Evolutionary conservation across 805 yeast genomes (phyloP).

Genomic region (Metschnikowia kofuensis): DNA sequence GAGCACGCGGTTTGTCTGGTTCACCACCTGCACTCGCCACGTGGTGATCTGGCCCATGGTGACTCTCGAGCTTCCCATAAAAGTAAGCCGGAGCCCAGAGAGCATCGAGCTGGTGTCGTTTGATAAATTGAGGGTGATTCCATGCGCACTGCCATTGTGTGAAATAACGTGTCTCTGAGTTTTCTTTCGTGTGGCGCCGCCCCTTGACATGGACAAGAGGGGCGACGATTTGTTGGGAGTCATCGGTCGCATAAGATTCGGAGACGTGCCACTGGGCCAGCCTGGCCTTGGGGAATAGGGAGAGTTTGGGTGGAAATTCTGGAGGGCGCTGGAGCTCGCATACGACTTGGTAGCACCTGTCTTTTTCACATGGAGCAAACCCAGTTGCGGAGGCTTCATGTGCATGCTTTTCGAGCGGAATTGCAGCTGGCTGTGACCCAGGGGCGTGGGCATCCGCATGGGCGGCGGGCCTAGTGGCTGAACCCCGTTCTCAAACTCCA

Average conservation of each 20-base stretch:
- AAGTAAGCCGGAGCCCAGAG: slow-evolving; percentile 33
- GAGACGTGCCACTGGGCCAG: not conserved
- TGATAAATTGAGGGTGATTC: slow-evolving; percentile 37
- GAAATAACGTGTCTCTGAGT: slow-evolving; percentile 4
- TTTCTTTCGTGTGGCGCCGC: slow-evolving; percentile 1
- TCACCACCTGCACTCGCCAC: slow-evolving; percentile 67
- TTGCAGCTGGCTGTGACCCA: slow-evolving; percentile 4
- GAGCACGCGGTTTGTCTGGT: slow-evolving; percentile 50
- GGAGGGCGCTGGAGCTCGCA: slow-evolving; percentile 9
- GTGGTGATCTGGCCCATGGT: slow-evolving; percentile 56
- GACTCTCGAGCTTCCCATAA: slow-evolving; percentile 61
- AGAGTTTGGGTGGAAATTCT: not conserved
- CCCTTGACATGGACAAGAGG: slow-evolving; percentile 1
- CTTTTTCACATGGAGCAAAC: slow-evolving; percentile 8
- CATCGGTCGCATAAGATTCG: not conserved
- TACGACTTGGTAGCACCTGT: slow-evolving; percentile 23
- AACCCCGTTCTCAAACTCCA: slow-evolving; percentile 26
- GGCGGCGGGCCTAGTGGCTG: not conserved
- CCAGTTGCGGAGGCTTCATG: slow-evolving; percentile 2
- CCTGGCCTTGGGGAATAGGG: slow-evolving; percentile 5
- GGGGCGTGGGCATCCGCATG: not conserved
- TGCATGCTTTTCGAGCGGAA: slow-evolving; percentile 7
- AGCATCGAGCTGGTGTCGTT: slow-evolving; percentile 27
- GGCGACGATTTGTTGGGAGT: slow-evolving; percentile 10
- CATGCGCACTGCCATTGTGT: slow-evolving; percentile 21